Evolutionary conservation across 208 protist species (phyloP), one percentile per base, ranked within the genome.

Genomic region (Leptomonas pyrrhocoris): DNA sequence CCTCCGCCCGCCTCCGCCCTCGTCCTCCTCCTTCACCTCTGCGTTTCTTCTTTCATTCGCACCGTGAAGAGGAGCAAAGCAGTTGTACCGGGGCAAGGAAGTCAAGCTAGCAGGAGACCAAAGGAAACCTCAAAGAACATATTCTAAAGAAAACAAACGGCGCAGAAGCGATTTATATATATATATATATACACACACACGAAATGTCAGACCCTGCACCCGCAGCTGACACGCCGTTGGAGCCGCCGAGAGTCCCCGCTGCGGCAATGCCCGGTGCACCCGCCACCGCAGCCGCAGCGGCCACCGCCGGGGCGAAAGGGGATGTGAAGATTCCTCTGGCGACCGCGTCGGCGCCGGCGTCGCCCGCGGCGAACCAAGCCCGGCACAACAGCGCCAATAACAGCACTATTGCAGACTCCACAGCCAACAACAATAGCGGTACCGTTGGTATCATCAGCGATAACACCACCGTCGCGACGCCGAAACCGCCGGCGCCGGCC

Each of bases 311-410:
- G 5, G 36, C 55, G 19, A 60, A 43, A 21, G 40, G 21, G 53
- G 57, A 62, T 21, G 11, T 36, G n/a, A 48, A 62, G 7, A 62
- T 62, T 42, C 57, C 57, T 3, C n/a, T 50, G 18, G 57, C 57
- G 5, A 62, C 42, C 25, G 8, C 57, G 13, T 62, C 57, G 18
- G 57, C 57, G 2, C 57, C 57, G 3, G 42, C 42, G 2, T 62
- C 57, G 3, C 57, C 57, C 4, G 36, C n/a, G 40, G 28, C 28
- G 11, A 50, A 50, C 40, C 36, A 62, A 36, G 23, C 25, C 15
- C 36, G 40, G 4, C 36, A 50, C 5, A 57, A 19, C 11, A 34
- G 18, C 21, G 42, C 48, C 13, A 25, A 50, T 18, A 50, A 62
- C 0, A 57, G 25, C 7, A 31, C n/a, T n/a, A n/a, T n/a, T n/a